Evolutionary conservation across 163 green algal species (phyloP), one percentile per base, ranked within the genome.

Genomic region (Chloromonas sp.): DNA sequence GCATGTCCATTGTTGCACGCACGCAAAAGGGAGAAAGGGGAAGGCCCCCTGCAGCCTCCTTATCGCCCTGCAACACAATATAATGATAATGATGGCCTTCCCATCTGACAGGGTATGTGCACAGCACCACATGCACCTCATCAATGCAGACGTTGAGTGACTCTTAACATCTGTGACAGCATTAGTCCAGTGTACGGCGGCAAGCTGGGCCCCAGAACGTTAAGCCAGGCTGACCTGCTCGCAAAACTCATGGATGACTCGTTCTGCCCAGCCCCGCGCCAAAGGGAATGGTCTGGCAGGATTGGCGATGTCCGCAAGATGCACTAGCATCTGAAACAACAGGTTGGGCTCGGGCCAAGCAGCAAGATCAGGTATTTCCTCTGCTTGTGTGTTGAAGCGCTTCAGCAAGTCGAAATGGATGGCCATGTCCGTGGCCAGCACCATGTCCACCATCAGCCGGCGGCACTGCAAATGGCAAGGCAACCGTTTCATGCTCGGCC

Each of bases 341-440:
- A 95, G 83, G 81, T 85, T 92, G 82, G 86, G 87, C 79, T 91
- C 86, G 71, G 88, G 81, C 88, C 89, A 92, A 58, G 89, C 78
- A 14, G 84, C 85, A 14, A 93, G 60, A 81, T 92, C 84, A 57
- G 89, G 87, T 60, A 82, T 83, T 3, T 81, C 86, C 61, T 89
- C 86, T 62, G 92, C 79, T 62, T 86, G 84, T 11, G 71, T 85
- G 66, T 86, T 89, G 83, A 93, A 94, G 60, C 79, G 87, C 86
- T 92, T 92, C 14, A 96, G 84, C 60, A 96, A 88, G 78, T 93
- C 89, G 78, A 93, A 94, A 85, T 97, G 94, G 83, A 94, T 90
- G n/a, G 91, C 92, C 95, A 98, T 98, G 92, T 98, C 95, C 2
- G 95, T 98, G 58, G 90, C 90, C 81, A 98, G 90, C 76, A 98